Percentiles rank a stretch among this genome's conserved stretches.
These are phyloP conservation scores for Actinomucor elegans DNA, from an alignment of 371 early-diverging fungal genomes.

Conservation along the genomic window DNA sequence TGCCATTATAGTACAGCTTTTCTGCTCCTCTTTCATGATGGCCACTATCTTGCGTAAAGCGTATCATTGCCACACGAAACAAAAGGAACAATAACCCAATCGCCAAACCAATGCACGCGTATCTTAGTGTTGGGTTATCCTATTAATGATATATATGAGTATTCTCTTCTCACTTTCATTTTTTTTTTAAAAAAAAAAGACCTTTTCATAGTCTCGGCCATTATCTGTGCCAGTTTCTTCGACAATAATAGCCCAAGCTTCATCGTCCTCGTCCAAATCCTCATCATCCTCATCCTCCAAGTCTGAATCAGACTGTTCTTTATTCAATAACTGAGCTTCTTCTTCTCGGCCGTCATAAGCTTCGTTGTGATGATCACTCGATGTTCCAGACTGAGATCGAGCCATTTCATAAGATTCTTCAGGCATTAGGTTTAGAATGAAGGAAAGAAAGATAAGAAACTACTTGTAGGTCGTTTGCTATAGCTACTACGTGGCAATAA, in stretches of 20 bases:
- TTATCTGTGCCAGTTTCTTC: constrained; percentile 10
- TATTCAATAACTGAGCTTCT: constrained; percentile 15
- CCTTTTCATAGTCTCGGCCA: constrained; percentile 3
- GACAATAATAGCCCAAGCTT: constrained; percentile 15
- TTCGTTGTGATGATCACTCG: constrained; percentile 5
- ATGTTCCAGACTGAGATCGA: constrained; percentile 7
- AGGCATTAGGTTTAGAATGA: not conserved
- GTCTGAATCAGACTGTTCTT: constrained; percentile 14
- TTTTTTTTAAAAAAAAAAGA: not conserved
- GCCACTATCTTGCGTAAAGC: constrained; percentile 5
- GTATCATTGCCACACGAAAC: constrained; percentile 22
- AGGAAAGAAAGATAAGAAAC: not conserved
- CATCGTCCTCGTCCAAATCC: constrained; percentile 14
- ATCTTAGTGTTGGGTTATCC: constrained; percentile 16
- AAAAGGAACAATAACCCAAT: constrained; percentile 31
- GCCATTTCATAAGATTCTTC: constrained; percentile 21
- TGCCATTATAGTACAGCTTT: constrained; percentile 57
- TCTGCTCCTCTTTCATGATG: constrained; percentile 21
- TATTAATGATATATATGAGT: constrained; percentile 1
- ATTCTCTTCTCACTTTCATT: not conserved
- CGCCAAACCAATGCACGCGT: constrained; percentile 14
- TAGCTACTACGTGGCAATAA: too few species aligned
- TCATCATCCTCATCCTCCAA: constrained; percentile 2
- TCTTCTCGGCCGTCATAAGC: constrained; percentile 13
- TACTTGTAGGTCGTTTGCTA: too few species aligned